Conservation (phyloP, 129 eudicot genomes). For the Pulicaria dysenterica region DNA sequence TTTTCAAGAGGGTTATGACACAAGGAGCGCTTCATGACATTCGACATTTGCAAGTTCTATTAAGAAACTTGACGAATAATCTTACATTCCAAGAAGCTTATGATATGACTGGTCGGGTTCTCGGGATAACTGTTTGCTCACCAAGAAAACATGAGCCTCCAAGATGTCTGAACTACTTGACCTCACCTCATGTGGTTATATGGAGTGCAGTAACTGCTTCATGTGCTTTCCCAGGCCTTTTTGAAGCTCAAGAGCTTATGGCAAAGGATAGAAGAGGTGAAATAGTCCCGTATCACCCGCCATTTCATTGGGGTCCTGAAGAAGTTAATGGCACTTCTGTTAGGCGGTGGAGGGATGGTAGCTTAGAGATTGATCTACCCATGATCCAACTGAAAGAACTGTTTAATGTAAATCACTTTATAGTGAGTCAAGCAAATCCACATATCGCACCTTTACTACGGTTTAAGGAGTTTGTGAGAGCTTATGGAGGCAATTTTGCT, state of each 20-base stretch:
- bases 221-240: slow-evolving; percentile 98
- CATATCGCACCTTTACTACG: slow-evolving; percentile 86
- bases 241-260: slow-evolving; percentile 97
- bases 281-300: slow-evolving; percentile 95
- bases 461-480: slow-evolving; percentile 81
- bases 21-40: slow-evolving; percentile 91
- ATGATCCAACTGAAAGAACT: slow-evolving; percentile 97
- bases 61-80: slow-evolving; percentile 79
- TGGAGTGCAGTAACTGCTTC: slow-evolving; percentile 99
- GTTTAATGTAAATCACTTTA: slow-evolving; percentile 95
- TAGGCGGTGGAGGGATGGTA: slow-evolving; percentile 98
- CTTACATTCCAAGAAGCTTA: slow-evolving; percentile 96
- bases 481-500: slow-evolving; percentile 92
- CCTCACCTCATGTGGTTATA: slow-evolving; percentile 93
- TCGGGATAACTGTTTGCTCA: slow-evolving; percentile 94
- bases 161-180: slow-evolving; percentile 86
- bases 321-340: slow-evolving; percentile 58
- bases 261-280: slow-evolving; percentile 88
- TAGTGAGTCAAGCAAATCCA: slow-evolving; percentile 97
- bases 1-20: slow-evolving; percentile 81
- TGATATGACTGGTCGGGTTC: slow-evolving; percentile 93
- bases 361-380: slow-evolving; percentile 94
- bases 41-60: slow-evolving; percentile 73
- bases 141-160: slow-evolving; percentile 98
- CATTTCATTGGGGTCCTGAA: slow-evolving; percentile 81